Evolutionary conservation across 1,284 basidiomycete genomes (phyloP), one percentile per base, ranked within the genome.

Genomic region (Leccinum pallidistipes): DNA sequence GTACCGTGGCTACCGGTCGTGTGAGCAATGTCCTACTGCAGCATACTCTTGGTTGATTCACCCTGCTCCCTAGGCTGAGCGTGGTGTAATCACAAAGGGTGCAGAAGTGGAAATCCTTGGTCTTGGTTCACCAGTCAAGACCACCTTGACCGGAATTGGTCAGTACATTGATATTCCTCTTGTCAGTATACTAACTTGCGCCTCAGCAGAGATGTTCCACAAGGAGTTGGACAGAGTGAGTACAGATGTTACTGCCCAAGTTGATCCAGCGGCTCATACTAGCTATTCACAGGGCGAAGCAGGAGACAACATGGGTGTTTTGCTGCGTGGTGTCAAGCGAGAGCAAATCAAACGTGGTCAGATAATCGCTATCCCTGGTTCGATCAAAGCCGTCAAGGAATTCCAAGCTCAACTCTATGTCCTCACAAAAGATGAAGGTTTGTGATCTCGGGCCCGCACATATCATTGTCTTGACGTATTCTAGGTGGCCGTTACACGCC

Each of bases 301-400:
- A 68, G 97, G 97, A 74, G 97, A 99, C 81, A 99, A 99, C 84
- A 98, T 98, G 95, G 97, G 97, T 71, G 94, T 92, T 62, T 83
- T 99, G 54, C 88, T 99, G 59, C 94, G 97, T 80, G 96, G 97
- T 78, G 82, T 98, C 77, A 98, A 98, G 83, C 91, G 97, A 69
- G 97, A 99, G 77, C 95, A 99, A 79, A 81, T 99, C 74, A 86
- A 86, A 69, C 92, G 97, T 71, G 97, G 97, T 56, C 94, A 97
- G 78, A 92, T 99, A 64, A 84, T 99, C 74, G 86, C 90, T 70
- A 84, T 88, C 43, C 95, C 96, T 38, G 94, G 94, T 58, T 87
- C 92, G n/a, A 94, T 99, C 80, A 98, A 97, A 81, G 83, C 92
- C 31, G 89, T 92, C 69, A 97, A 93, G 82, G 95, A 95, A 80